Percentiles rank a stretch among this genome's conserved stretches.
Evolutionary conservation across 805 yeast genomes (phyloP).

Genomic region (Barnettozyma populi): DNA sequence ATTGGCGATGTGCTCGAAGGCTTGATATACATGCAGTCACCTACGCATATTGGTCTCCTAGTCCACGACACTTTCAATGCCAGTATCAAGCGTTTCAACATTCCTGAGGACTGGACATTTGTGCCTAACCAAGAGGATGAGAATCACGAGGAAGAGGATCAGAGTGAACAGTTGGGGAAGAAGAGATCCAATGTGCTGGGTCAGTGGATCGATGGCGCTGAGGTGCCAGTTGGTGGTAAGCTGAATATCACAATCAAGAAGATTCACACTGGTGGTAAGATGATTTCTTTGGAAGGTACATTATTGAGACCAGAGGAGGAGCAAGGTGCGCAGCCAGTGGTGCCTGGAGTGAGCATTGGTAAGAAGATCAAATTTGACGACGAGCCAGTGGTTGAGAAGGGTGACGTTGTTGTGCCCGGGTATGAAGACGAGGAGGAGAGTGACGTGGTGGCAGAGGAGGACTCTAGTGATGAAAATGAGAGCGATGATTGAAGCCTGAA

Average conservation of each 20-base stretch:
- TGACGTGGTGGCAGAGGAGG: constrained; percentile 23
- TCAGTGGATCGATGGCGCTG: constrained; percentile 79
- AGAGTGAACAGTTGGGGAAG: constrained; percentile 7
- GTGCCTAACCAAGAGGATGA: constrained; percentile 75
- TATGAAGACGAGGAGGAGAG: constrained; percentile 18
- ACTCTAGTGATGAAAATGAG: constrained; percentile 25
- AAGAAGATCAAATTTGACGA: constrained; percentile 46
- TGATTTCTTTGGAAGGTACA: constrained; percentile 87
- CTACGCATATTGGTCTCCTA: constrained; percentile 88
- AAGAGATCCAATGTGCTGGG: constrained; percentile 43
- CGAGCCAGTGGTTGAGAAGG: constrained; percentile 19
- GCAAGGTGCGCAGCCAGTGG: constrained; percentile 50
- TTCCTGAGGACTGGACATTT: constrained; percentile 85
- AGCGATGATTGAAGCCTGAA: constrained; percentile 17
- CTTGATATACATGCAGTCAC: constrained; percentile 84
- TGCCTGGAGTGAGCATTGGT: constrained; percentile 16
- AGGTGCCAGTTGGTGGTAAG: constrained; percentile 75
- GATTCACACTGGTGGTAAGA: constrained; percentile 71
- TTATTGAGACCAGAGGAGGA: constrained; percentile 39
- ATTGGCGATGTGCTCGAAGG: constrained; percentile 88
- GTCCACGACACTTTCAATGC: constrained; percentile 95
- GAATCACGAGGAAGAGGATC: constrained; percentile 22
- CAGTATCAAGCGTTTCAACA: constrained; percentile 74
- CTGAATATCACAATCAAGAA: constrained; percentile 68
- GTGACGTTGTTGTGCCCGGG: constrained; percentile 14